phyloP scores from a whole-genome alignment of 805 yeast genomes.

The Saccharomycopsis schoenii region DNA sequence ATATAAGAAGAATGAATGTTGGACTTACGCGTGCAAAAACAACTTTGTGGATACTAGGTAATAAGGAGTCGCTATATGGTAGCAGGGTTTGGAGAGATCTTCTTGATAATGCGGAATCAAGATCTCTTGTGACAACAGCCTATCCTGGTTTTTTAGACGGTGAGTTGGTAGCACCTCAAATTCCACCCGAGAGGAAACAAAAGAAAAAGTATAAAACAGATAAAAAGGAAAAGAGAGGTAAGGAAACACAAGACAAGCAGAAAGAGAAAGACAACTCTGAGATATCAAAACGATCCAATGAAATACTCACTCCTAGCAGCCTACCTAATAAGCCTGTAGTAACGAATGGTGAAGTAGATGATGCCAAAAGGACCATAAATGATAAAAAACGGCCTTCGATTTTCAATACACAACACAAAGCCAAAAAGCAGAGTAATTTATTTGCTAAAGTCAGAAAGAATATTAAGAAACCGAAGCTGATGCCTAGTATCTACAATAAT shows the following conservation, averaged over 20 bases:
- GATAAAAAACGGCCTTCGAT: neutral
- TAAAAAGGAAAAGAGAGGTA: neutral
- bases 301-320: neutral
- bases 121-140: constrained; percentile 26
- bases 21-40: constrained; percentile 90
- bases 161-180: neutral
- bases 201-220: neutral
- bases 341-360: too few species aligned
- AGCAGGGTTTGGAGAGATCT: constrained; percentile 69
- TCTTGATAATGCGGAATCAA: constrained; percentile 49
- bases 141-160: constrained; percentile 13
- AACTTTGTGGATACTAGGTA: constrained; percentile 88
- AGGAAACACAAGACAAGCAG: neutral
- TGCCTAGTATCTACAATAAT: constrained; percentile 8
- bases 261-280: neutral
- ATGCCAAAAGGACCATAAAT: neutral
- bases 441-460: neutral
- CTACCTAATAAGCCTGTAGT: neutral
- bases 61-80: constrained; percentile 49
- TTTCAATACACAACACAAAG: neutral
- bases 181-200: neutral
- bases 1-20: constrained; percentile 92
- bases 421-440: constrained; percentile 1
- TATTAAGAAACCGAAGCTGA: neutral
- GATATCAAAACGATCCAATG: neutral